phyloP scores from a whole-genome alignment of 208 protist species.

The Herpetomonas samuelpessoai region DNA sequence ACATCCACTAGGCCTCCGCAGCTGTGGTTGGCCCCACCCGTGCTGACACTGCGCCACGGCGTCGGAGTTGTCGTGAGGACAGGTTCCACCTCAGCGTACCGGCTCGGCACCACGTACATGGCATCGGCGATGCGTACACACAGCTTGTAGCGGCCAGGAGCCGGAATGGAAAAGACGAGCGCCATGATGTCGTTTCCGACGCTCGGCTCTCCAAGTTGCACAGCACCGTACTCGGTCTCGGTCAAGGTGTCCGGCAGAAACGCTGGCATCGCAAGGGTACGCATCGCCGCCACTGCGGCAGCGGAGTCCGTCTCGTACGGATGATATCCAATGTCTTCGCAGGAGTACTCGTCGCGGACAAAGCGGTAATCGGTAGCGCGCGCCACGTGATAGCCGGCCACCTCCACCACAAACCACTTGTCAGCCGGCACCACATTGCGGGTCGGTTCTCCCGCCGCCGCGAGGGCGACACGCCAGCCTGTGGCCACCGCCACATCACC shows the following conservation, averaged over 20 bases:
- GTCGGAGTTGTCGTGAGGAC: not conserved
- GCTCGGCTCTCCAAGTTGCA: not conserved
- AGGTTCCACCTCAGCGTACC: constrained; percentile 15
- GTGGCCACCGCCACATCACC: constrained; percentile 10
- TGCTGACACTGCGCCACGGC: not conserved
- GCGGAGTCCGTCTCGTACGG: not conserved
- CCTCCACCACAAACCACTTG: constrained; percentile 15
- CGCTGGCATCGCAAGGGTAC: too few species aligned
- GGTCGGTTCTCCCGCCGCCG: not conserved
- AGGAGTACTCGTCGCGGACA: constrained; percentile 22
- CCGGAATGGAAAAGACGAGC: constrained; percentile 34
- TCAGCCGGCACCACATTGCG: constrained; percentile 4
- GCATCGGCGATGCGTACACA: constrained; percentile 32
- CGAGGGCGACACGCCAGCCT: constrained; percentile 8
- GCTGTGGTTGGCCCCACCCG: constrained; percentile 5
- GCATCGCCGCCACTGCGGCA: not conserved
- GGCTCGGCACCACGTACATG: constrained; percentile 44
- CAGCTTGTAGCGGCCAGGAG: constrained; percentile 46
- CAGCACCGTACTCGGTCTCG: not conserved
- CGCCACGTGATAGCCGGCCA: constrained; percentile 18
- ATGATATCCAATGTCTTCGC: constrained; percentile 23
- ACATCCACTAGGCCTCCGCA: constrained; percentile 23
- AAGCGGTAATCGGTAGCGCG: constrained; percentile 19
- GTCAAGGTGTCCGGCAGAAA: not conserved
- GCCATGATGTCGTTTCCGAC: not conserved